Evolutionary conservation across 2,329 filamentous ascomycete species (phyloP).

Genomic region (Colletotrichum filicis): DNA sequence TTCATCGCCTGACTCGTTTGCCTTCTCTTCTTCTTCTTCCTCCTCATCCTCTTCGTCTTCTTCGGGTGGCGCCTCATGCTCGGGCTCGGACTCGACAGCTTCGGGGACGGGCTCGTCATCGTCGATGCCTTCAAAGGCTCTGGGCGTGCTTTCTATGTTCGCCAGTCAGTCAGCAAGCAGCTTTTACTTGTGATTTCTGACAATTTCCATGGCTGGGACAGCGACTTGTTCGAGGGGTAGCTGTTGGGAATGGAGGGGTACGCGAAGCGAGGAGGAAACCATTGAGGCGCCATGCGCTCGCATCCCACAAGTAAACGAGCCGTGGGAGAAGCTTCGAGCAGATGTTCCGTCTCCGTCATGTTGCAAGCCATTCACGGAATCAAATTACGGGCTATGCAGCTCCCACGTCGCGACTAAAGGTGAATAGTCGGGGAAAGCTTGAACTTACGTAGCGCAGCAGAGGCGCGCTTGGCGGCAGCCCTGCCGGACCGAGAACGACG

Average conservation of each 20-base stretch:
- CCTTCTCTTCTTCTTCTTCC: constrained; percentile 56
- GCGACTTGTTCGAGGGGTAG: background rate
- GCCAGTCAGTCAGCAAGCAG: background rate
- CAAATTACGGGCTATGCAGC: background rate
- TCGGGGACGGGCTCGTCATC: constrained; percentile 54
- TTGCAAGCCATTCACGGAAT: constrained; percentile 23
- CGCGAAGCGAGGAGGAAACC: background rate
- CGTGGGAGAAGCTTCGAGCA: constrained; percentile 17
- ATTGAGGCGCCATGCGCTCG: background rate
- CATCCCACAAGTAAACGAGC: no score
- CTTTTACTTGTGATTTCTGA: background rate
- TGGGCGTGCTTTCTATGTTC: constrained; percentile 53
- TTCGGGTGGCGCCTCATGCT: constrained; percentile 37
- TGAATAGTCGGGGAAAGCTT: constrained; percentile 5
- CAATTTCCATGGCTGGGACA: background rate
- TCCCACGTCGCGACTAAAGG: background rate
- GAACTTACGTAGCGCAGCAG: constrained; percentile 61
- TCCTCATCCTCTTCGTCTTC: constrained; percentile 54
- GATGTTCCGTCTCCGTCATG: constrained; percentile 36
- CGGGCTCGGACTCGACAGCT: constrained; percentile 40
- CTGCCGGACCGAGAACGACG: constrained; percentile 56
- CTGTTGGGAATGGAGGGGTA: constrained; percentile 7
- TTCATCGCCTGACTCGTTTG: constrained; percentile 51
- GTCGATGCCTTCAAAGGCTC: constrained; percentile 49
- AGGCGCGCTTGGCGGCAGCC: constrained; percentile 64